Evolutionary conservation across 176 grass and related monocot species (phyloP).

Genomic region (Dendrocalamus sinicus): DNA sequence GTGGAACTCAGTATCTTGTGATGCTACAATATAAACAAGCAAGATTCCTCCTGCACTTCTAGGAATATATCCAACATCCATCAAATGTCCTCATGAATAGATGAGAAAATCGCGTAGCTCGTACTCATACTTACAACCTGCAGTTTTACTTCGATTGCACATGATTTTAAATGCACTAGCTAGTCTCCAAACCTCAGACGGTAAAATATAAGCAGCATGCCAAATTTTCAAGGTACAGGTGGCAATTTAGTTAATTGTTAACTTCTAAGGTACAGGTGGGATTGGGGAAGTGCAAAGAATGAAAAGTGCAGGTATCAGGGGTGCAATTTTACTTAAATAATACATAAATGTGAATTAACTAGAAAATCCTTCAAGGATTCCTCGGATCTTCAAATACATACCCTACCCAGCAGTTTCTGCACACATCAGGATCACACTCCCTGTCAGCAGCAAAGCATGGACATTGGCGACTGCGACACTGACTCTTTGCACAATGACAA

Average conservation of each 20-base stretch:
- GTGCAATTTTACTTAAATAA: slow-evolving; percentile 25
- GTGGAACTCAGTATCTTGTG: slow-evolving; percentile 29
- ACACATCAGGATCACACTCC: slow-evolving; percentile 98
- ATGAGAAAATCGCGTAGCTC: slow-evolving; percentile 15
- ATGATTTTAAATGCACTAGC: background rate
- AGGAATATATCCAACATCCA: slow-evolving; percentile 15
- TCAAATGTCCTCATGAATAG: background rate
- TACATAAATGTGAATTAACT: slow-evolving; percentile 23
- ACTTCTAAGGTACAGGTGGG: background rate
- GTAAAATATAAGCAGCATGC: slow-evolving; percentile 22
- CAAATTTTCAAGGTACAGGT: background rate
- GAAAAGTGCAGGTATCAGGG: background rate
- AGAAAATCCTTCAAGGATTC: background rate
- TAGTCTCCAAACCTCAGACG: slow-evolving; percentile 1
- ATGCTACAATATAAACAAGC: background rate
- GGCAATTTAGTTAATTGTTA: background rate
- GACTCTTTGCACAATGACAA: slow-evolving; percentile 97
- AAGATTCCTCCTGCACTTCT: slow-evolving; percentile 18
- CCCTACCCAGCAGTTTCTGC: slow-evolving; percentile 99
- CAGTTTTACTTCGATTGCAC: background rate
- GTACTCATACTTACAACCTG: background rate
- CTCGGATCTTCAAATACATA: slow-evolving; percentile 50
- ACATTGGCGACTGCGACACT: slow-evolving; percentile 96
- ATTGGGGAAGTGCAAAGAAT: slow-evolving; percentile 36
- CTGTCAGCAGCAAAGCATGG: slow-evolving; percentile 99